Evolutionary conservation across 1,284 basidiomycete species (phyloP).

Genomic region (Ceratobasidium sp.): DNA sequence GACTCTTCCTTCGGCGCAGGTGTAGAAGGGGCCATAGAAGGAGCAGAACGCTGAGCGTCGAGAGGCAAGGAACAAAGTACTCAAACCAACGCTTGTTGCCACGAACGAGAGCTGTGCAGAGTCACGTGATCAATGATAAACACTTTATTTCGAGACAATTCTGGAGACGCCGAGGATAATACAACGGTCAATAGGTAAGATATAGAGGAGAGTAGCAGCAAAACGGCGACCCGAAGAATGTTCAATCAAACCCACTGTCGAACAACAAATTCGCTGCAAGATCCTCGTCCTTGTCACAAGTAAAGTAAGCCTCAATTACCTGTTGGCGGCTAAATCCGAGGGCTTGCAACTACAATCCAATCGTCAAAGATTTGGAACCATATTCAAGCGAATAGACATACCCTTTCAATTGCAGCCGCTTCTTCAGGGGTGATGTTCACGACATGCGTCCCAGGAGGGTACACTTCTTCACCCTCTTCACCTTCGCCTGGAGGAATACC

Average conservation of each 20-base stretch:
- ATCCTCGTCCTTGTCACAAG: slow-evolving; percentile 95
- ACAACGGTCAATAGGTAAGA: slow-evolving; percentile 9
- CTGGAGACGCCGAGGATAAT: neutral
- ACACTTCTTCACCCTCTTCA: slow-evolving; percentile 53
- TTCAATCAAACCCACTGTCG: slow-evolving; percentile 70
- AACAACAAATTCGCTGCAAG: slow-evolving; percentile 92
- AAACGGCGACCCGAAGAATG: neutral
- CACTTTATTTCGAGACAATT: slow-evolving; percentile 26
- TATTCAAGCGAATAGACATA: slow-evolving; percentile 57
- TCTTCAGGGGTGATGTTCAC: slow-evolving; percentile 87
- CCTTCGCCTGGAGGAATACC: slow-evolving; percentile 54
- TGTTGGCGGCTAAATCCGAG: slow-evolving; percentile 85
- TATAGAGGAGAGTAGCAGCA: neutral
- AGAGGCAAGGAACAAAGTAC: neutral
- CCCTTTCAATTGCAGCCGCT: slow-evolving; percentile 84
- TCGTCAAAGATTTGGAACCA: neutral
- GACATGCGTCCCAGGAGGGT: slow-evolving; percentile 72
- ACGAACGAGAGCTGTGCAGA: slow-evolving; percentile 37
- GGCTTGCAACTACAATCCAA: slow-evolving; percentile 70
- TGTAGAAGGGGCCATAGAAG: slow-evolving; percentile 33
- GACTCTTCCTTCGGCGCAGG: slow-evolving; percentile 40
- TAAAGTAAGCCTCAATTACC: slow-evolving; percentile 87
- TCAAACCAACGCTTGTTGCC: slow-evolving; percentile 26
- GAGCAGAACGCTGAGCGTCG: neutral
- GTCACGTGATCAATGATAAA: slow-evolving; percentile 24